phyloP scores from a whole-genome alignment of 768 basidiomycete genomes.

The Leccinum aurantiacum region DNA sequence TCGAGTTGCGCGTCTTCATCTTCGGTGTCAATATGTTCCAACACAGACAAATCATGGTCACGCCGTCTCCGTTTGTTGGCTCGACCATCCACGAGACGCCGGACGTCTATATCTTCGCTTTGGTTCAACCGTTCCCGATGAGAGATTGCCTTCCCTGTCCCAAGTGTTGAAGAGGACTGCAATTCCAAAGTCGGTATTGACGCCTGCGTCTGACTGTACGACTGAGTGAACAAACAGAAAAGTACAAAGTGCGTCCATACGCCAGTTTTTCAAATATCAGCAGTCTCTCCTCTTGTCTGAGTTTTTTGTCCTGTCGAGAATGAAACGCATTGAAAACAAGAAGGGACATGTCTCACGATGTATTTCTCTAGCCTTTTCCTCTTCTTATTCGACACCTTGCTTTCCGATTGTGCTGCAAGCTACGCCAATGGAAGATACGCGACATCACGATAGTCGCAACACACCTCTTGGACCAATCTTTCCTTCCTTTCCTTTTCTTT shows the following conservation, averaged over 20 bases:
- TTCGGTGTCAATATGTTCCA: slow-evolving; percentile 26
- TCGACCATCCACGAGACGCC: slow-evolving; percentile 50
- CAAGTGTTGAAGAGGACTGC: slow-evolving; percentile 81
- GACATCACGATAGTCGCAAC: slow-evolving; percentile 13
- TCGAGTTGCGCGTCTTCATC: slow-evolving; percentile 37
- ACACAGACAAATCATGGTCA: slow-evolving; percentile 26
- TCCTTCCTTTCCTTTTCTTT: slow-evolving; percentile 61
- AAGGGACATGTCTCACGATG: slow-evolving; percentile 55
- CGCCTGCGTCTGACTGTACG: slow-evolving; percentile 71
- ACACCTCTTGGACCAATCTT: slow-evolving; percentile 61
- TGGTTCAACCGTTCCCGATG: slow-evolving; percentile 59
- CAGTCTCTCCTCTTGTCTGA: slow-evolving; percentile 85
- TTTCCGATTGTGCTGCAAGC: slow-evolving; percentile 51
- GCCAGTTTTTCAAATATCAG: slow-evolving; percentile 77
- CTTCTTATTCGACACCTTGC: slow-evolving; percentile 81
- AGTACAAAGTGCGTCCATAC: slow-evolving; percentile 42
- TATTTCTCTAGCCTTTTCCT: slow-evolving; percentile 89
- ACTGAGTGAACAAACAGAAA: slow-evolving; percentile 10
- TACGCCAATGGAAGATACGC: slow-evolving; percentile 11
- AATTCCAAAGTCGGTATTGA: slow-evolving; percentile 59
- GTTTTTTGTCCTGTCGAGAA: slow-evolving; percentile 73
- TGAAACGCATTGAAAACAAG: neutral
- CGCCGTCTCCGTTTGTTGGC: slow-evolving; percentile 50
- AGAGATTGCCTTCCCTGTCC: slow-evolving; percentile 65
- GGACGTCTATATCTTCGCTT: slow-evolving; percentile 58